phyloP scores from a whole-genome alignment of 2,329 filamentous ascomycete genomes.

The Nemania bipapillata region DNA sequence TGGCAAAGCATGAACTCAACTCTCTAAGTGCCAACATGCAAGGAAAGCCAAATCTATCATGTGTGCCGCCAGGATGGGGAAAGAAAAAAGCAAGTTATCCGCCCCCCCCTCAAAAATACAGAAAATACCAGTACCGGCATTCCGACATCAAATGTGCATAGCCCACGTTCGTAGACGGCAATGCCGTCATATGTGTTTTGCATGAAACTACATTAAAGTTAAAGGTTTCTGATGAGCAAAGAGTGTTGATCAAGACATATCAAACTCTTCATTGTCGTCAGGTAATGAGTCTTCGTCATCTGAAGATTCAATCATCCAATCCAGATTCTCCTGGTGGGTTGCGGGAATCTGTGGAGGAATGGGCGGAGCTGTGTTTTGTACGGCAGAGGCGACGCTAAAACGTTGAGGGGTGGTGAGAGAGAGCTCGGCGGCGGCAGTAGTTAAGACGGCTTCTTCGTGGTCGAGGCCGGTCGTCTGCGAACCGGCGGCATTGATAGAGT shows the following conservation, averaged over 20 bases:
- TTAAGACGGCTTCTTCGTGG: not conserved
- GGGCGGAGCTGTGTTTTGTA: not conserved
- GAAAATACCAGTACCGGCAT: not conserved
- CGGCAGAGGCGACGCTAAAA: not conserved
- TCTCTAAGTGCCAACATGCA: not conserved
- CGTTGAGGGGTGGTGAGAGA: not conserved
- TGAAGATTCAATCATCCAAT: constrained; percentile 17
- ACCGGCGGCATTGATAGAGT: constrained; percentile 13
- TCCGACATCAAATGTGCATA: not conserved
- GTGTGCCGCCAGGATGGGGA: not conserved
- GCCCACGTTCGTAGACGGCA: not conserved
- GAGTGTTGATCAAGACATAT: not conserved
- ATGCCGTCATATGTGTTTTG: not conserved
- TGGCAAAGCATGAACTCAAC: not conserved
- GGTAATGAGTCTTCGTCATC: constrained; percentile 6
- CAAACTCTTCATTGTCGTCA: not conserved
- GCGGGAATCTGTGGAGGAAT: too few relatives aligned
- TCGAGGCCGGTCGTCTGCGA: constrained; percentile 10
- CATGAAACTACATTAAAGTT: not conserved
- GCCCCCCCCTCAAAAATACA: not conserved
- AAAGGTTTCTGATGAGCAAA: not conserved
- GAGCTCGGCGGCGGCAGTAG: not conserved
- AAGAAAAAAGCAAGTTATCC: not conserved
- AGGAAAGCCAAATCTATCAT: constrained; percentile 1
- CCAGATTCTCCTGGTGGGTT: not conserved